Percentiles rank a stretch among this genome's conserved stretches.
phyloP scores from a whole-genome alignment of 345 rosid species.

The Hypericum androsaemum region DNA sequence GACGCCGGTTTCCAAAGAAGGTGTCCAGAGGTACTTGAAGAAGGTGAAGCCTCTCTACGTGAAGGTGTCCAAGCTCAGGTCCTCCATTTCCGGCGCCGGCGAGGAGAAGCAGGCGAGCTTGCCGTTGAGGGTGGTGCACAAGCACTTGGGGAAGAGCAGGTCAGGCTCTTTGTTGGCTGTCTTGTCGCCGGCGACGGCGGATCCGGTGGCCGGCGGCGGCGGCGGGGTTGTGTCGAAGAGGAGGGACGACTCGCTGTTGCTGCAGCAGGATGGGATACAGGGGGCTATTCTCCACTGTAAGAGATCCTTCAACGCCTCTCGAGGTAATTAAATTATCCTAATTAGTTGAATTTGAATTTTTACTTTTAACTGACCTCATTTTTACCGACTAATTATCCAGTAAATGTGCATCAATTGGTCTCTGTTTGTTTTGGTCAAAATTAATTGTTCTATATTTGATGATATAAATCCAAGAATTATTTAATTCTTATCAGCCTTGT shows the following conservation, averaged over 20 bases:
- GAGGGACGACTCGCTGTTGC: constrained; percentile 87
- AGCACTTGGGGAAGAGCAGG: constrained; percentile 83
- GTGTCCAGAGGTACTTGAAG: no score
- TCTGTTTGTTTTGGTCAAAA: no score
- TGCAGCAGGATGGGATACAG: constrained; percentile 89
- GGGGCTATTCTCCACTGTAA: constrained; percentile 96
- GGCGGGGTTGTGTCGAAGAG: constrained; percentile 27
- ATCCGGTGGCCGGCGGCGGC: constrained; percentile 26
- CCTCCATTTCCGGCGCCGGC: constrained; percentile 17
- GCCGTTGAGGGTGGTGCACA: constrained; percentile 63
- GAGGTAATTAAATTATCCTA: constrained; percentile 32
- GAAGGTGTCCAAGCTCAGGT: constrained; percentile 35
- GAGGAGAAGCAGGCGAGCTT: constrained; percentile 12
- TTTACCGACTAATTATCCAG: no score
- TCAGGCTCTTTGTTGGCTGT: constrained; percentile 71
- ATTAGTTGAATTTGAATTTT: no score
- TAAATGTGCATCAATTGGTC: no score
- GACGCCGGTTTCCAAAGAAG: no score
- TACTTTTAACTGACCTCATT: no score
- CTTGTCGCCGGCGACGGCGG: constrained; percentile 38
- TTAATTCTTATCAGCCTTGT: no score
- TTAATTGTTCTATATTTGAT: no score
- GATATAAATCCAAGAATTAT: no score
- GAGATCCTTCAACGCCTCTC: constrained; percentile 72
- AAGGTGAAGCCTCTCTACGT: constrained; percentile 54